Base-by-base conservation (phyloP, 768 basidiomycete genomes). In the Mycena epipterygia region DNA sequence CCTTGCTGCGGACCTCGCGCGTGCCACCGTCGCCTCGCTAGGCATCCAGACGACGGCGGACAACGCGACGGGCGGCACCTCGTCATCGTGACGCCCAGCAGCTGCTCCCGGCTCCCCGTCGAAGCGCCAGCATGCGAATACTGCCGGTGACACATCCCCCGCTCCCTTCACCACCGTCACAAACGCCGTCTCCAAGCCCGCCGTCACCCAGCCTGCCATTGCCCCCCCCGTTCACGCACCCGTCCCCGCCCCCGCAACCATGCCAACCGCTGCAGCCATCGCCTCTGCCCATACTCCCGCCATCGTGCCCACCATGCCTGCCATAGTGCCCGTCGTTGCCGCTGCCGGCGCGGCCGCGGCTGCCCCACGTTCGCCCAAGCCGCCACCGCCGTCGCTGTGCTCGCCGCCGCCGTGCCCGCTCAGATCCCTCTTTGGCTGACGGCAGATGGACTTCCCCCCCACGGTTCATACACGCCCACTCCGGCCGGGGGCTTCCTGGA, bases 91-190 rank as follows among this genome's bases (percentile, higher is more conserved):
- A n/a, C 46, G 46, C 44, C 44, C 30, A 2, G 32, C 42, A 3
- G 57, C 39, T 19, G 27, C 57, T 14, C 27, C 57, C 11, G 57
- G 41, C 25, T 59, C 57, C 27, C 57, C 57, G 39, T 33, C 41
- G 8, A 59, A 42, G 39, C 39, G 57, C 57, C 57, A 29, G 27
- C 41, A 41, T n/a, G 32, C 55, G 21, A 56, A 56, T n/a, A 56
- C 55, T 12, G 55, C 35, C 4, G 55, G 55, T 5, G 55, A 56
- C 16, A 5, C 33, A 6, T 21, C 21, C 7, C 55, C 55, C 33
- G 12, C 11, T 17, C n/a, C 55, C 21, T 12, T 21, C 55, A 25
- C 11, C 49, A 30, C 27, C 49, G 27, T 25, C 49, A 8, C 49
- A 52, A 5, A 52, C 25, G 29, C 23, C 49, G 37, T 16, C 8